Conservation (phyloP, 139 green algal species). For the Chlorella sp. region DNA sequence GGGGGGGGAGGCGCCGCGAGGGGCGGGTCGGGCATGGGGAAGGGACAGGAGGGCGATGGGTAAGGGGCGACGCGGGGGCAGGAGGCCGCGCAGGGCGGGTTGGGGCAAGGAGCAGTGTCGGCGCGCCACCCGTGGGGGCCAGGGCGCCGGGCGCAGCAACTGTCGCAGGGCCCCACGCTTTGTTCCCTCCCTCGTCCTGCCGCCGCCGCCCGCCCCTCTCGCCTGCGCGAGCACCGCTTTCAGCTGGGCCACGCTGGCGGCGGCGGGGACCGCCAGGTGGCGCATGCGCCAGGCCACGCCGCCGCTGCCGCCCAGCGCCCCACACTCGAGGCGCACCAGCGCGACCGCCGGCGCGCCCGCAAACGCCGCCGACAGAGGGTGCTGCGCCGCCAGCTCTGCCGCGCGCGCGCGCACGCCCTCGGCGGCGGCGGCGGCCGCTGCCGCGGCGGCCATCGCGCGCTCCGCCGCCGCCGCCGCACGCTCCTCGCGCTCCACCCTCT, state of each 20-base stretch:
- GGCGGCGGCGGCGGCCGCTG: neutral
- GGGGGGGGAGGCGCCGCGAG: neutral
- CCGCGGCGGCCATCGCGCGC: too few relatives aligned
- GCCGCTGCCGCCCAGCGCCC: neutral
- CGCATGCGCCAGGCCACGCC: conserved; percentile 12
- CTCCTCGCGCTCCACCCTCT: neutral
- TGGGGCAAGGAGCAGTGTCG: neutral
- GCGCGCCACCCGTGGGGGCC: too few relatives aligned
- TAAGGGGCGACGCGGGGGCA: neutral
- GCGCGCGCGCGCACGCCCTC: neutral
- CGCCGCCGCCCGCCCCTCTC: too few relatives aligned
- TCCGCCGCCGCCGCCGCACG: neutral
- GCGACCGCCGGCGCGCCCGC: neutral
- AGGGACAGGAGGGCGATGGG: neutral
- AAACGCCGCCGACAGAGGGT: neutral
- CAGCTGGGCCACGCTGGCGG: neutral
- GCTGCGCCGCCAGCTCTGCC: conserved; percentile 4
- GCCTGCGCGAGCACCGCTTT: neutral
- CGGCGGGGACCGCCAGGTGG: conserved; percentile 13
- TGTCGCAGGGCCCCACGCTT: too few relatives aligned
- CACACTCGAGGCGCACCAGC: too few relatives aligned
- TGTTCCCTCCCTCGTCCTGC: neutral
- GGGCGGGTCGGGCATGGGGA: neutral
- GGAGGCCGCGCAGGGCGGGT: neutral
- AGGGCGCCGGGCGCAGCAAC: too few relatives aligned